phyloP scores from a whole-genome alignment of 495 filamentous ascomycete genomes.

The Podospora australis region DNA sequence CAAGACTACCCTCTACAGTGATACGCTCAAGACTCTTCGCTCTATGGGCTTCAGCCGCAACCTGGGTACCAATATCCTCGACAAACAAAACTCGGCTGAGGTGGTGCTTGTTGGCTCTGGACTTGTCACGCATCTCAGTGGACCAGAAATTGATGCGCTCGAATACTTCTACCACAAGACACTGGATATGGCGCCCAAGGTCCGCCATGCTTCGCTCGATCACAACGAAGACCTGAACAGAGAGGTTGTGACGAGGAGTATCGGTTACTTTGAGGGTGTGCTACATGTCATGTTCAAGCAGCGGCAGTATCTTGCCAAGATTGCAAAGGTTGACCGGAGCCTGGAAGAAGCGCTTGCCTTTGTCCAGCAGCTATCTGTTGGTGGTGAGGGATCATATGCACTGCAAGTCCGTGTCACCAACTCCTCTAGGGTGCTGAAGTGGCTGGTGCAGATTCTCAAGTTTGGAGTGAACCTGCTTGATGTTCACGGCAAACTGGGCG shows the following conservation, averaged over 20 bases:
- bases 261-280: slow-evolving; percentile 77
- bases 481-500: slow-evolving; percentile 56
- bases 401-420: slow-evolving; percentile 19
- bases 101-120: slow-evolving; percentile 50
- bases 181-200: slow-evolving; percentile 61
- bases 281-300: slow-evolving; percentile 63
- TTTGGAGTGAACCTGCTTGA: slow-evolving; percentile 44
- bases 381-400: slow-evolving; percentile 13
- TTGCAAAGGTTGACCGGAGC: slow-evolving; percentile 18
- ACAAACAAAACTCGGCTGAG: slow-evolving; percentile 62
- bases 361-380: slow-evolving; percentile 21
- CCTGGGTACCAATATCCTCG: slow-evolving; percentile 59
- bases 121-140: slow-evolving; percentile 13
- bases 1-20: slow-evolving; percentile 87
- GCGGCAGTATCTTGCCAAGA: slow-evolving; percentile 42
- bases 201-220: slow-evolving; percentile 56
- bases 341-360: slow-evolving; percentile 17
- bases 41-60: slow-evolving; percentile 86
- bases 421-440: slow-evolving; percentile 27
- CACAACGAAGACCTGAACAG: slow-evolving; percentile 79
- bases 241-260: slow-evolving; percentile 67
- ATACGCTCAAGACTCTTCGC: slow-evolving; percentile 71
- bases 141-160: slow-evolving; percentile 30
- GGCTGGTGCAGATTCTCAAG: slow-evolving; percentile 38
- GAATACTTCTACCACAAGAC: slow-evolving; percentile 73